Conservation (phyloP, 495 filamentous ascomycete genomes). For the Aspergillus heteromorphus region DNA sequence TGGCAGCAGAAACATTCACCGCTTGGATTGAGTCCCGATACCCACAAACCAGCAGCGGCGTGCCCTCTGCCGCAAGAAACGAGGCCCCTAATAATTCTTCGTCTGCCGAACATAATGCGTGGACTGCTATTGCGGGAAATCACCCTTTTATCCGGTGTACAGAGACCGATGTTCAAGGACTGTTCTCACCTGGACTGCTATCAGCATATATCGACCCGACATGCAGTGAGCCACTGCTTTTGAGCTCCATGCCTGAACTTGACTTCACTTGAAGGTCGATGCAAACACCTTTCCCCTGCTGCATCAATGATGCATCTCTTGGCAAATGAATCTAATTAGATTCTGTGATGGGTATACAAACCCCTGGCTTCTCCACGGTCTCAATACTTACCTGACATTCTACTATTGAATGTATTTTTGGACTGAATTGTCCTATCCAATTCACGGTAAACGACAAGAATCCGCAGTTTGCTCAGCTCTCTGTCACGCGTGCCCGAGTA, state of each 20-base stretch:
- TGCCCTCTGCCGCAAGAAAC: background rate
- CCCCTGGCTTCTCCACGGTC: background rate
- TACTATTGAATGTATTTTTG: too few relatives aligned
- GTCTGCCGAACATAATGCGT: background rate
- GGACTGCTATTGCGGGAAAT: background rate
- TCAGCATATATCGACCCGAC: conserved; percentile 32
- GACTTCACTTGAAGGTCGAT: conserved; percentile 11
- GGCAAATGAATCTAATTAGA: too few relatives aligned
- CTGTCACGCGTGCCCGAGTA: too few relatives aligned
- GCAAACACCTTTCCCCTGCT: background rate
- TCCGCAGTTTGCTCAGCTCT: too few relatives aligned
- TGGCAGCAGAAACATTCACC: conserved; percentile 31
- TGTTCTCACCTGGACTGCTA: conserved; percentile 23
- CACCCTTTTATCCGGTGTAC: background rate
- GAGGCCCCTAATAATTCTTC: background rate
- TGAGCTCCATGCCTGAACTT: conserved; percentile 25
- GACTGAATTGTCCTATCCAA: too few relatives aligned
- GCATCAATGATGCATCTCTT: too few relatives aligned
- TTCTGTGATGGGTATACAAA: background rate
- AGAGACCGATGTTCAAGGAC: conserved; percentile 21
- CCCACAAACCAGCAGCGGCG: background rate
- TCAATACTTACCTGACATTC: background rate
- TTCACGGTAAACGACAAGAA: too few relatives aligned
- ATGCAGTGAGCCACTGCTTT: conserved; percentile 30
- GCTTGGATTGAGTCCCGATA: conserved; percentile 22